These are phyloP conservation scores for Suhomyces maxii DNA, from an alignment of 1,139 yeast genomes.

Conservation along the genomic window DNA sequence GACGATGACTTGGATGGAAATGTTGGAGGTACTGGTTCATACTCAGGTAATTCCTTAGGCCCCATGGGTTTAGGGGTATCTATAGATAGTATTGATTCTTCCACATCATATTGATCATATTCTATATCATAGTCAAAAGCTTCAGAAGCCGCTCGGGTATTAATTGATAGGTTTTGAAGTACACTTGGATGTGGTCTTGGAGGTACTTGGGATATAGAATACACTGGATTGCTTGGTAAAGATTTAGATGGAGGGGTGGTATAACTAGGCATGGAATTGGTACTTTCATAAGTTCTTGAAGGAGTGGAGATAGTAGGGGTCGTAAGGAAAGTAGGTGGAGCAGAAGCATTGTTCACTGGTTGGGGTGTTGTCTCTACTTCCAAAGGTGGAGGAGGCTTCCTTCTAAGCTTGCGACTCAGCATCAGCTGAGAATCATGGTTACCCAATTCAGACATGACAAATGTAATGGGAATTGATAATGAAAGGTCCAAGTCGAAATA, in stretches of 20 bases:
- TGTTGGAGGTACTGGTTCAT: constrained; percentile 15
- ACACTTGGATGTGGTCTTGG: constrained; percentile 3
- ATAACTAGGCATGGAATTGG: neutral
- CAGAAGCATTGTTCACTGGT: no score
- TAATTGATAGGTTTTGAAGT: neutral
- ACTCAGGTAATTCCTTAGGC: constrained; percentile 41
- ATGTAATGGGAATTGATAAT: neutral
- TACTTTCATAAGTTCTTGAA: no score
- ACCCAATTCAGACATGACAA: neutral
- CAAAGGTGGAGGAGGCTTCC: constrained; percentile 33
- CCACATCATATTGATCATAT: constrained; percentile 1
- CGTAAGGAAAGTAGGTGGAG: no score
- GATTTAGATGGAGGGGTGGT: neutral
- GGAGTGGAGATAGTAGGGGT: no score
- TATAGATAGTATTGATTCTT: constrained; percentile 14
- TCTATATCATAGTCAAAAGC: neutral
- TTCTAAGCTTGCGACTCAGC: constrained; percentile 16
- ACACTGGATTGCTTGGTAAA: neutral
- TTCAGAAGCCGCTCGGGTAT: neutral
- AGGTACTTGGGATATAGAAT: constrained; percentile 3
- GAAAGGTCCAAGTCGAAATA: neutral
- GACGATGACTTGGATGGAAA: neutral
- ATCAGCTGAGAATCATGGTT: neutral
- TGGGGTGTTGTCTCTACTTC: neutral
- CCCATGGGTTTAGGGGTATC: constrained; percentile 45